Base-by-base conservation (phyloP, 805 yeast genomes). In the Myxozyma lipomycoides region DNA sequence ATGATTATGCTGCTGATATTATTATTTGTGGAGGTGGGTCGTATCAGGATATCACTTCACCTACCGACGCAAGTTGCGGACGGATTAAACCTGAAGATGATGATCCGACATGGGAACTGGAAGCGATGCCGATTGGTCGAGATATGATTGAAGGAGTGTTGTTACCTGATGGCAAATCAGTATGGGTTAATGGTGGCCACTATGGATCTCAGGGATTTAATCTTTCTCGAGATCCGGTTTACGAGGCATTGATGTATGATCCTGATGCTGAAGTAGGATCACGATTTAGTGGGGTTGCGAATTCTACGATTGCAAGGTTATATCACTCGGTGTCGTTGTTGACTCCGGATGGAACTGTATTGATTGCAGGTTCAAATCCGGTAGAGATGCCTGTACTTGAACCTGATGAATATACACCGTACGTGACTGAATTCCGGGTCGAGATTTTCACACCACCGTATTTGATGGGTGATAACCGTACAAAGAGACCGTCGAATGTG, bases 21-120 rank as follows among this genome's bases (percentile, higher is more conserved):
- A 39, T 53, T n/a, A 26, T 53, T 18, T 53, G 58, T 24, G 58
- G 58, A 3, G 58, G 58, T 15, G 58, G 58, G 5, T 30, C 58
- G 9, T 53, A 53, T 24, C 58, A 53, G 42, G 58, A 53, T 38
- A 46, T 47, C 40, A 46, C 58, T 15, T 53, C 58, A 3, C 58
- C 58, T 2, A 46, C 58, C 3, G 58, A 53, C 36, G 51, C 58
- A 1, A 46, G 52, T 30, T 53, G 58, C 19, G 58, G 58, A 21
- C 36, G 58, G 10, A 53, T 53, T 25, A 38, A 32, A 22, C 55
- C 55, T 9, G 58, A 53, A 23, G 52, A 43, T 21, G 56, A 50
- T 5, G 39, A 40, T 37, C 55, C 55, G 2, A 19, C 17, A 3
- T 53, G 58, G 58, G 52, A 46, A 26, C 24, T 53, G 37, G 58